These are phyloP conservation scores for Apophysomyces ossiformis DNA, from an alignment of 371 early-diverging fungal genomes.

Conservation along the genomic window DNA sequence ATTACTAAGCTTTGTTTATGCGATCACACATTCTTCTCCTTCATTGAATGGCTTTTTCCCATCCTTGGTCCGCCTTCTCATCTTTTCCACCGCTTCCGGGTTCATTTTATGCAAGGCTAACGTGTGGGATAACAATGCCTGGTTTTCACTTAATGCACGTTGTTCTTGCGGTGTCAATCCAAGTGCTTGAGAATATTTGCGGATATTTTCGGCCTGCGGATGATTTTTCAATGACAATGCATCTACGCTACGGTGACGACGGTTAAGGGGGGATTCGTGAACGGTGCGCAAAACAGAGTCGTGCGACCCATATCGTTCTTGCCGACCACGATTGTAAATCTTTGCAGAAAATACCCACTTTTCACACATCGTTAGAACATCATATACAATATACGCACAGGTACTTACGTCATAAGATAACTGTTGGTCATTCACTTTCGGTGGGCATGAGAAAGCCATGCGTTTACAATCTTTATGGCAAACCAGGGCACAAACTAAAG, in stretches of 20 bases:
- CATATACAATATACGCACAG: too few relatives aligned
- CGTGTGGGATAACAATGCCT: conserved; percentile 44
- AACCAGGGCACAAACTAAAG: conserved; percentile 43
- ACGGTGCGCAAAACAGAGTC: conserved; percentile 6
- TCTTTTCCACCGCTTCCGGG: conserved; percentile 19
- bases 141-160: conserved; percentile 41
- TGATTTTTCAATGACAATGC: conserved; percentile 17
- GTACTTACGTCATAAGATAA: conserved; percentile 41
- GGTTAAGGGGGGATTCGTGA: conserved; percentile 8
- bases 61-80: conserved; percentile 10
- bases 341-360: conserved; percentile 37
- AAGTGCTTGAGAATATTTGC: conserved; percentile 36
- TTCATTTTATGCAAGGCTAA: conserved; percentile 32
- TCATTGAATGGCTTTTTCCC: neutral
- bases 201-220: conserved; percentile 42
- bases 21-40: conserved; percentile 6
- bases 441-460: conserved; percentile 32
- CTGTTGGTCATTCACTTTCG: conserved; percentile 38
- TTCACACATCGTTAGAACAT: neutral
- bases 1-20: neutral
- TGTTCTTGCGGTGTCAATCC: conserved; percentile 50
- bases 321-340: conserved; percentile 29
- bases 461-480: conserved; percentile 41
- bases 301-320: conserved; percentile 5
- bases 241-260: conserved; percentile 2